Evolutionary conservation across 2,329 filamentous ascomycete species (phyloP).

Genomic region (Clonostachys solani): DNA sequence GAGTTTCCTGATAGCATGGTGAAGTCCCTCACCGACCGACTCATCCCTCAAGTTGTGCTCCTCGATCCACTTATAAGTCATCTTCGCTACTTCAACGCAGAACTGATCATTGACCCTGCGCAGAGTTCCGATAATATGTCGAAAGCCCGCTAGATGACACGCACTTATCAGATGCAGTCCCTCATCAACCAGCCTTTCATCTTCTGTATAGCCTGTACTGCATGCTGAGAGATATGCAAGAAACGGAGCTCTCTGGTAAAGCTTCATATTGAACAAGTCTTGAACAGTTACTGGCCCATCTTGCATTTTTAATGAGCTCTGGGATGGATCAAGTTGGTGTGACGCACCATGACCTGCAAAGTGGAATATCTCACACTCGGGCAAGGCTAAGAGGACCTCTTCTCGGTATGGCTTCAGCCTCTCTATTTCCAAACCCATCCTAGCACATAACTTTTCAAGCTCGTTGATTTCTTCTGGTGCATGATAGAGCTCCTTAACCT

Average conservation of each 20-base stretch:
- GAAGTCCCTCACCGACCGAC: neutral
- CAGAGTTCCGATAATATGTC: neutral
- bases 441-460: constrained; percentile 5
- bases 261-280: constrained; percentile 29
- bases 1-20: neutral
- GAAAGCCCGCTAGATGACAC: neutral
- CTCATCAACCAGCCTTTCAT: neutral
- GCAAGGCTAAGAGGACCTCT: neutral
- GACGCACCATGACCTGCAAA: neutral
- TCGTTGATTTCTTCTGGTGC: neutral
- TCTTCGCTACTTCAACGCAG: neutral
- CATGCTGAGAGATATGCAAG: neutral
- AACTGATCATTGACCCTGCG: neutral
- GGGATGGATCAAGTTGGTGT: neutral
- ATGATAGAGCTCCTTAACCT: neutral
- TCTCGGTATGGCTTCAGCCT: neutral
- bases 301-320: constrained; percentile 1
- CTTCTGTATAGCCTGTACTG: neutral
- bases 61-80: neutral
- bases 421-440: neutral
- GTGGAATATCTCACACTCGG: neutral
- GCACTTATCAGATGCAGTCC: neutral
- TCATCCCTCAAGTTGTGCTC: neutral
- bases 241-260: neutral
- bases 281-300: constrained; percentile 20